Base-by-base conservation (phyloP, 768 basidiomycete genomes). In the Suillus plorans region DNA sequence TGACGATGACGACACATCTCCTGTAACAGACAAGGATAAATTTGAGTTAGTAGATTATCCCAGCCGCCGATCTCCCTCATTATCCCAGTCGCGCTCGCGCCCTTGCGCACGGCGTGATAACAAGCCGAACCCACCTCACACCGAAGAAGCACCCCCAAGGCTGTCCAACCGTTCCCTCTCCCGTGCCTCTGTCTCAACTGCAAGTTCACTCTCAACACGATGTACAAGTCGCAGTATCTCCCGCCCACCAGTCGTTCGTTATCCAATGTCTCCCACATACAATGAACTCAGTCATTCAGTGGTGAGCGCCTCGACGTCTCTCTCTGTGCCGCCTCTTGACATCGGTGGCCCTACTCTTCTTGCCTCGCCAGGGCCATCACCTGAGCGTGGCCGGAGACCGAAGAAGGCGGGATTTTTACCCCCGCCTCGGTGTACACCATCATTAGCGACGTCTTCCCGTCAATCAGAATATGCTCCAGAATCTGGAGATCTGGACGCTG, bases 81-180 rank as follows among this genome's bases (percentile, higher is more conserved):
- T 52, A 41, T 73, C 63, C 47, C 61, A 66, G 53, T 67, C 70
- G 22, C 70, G 68, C 42, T 78, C 81, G 7, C 76, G 72, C 25
- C 75, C 80, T 41, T 69, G 74, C 47, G 74, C 75, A 39, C 69
- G 72, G 50, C 70, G 68, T 60, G 66, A 67, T 57, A 60, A 60
- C 42, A 25, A 60, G 58, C 42, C 34, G 34, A 62, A 74, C 37
- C 76, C 76, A 69, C 70, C 73, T 36, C 76, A 72, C 49, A 74
- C 73, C 13, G 74, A 75, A 52, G 37, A 66, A 61, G 6, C 67
- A 63, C 16, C 69, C 76, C 5, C 73, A 16, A 85, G 83, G 6
- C 77, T 80, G 25, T 74, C 76, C 2, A 74, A 80, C 63, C 80
- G 85, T 37, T 86, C 86, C 5, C 71, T 81, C 37, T 87, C 85